Percentiles rank a stretch among this genome's conserved stretches.
These are phyloP conservation scores for Aegilops sharonensis DNA, from an alignment of 176 grass and related monocot genomes.

Conservation along the genomic window DNA sequence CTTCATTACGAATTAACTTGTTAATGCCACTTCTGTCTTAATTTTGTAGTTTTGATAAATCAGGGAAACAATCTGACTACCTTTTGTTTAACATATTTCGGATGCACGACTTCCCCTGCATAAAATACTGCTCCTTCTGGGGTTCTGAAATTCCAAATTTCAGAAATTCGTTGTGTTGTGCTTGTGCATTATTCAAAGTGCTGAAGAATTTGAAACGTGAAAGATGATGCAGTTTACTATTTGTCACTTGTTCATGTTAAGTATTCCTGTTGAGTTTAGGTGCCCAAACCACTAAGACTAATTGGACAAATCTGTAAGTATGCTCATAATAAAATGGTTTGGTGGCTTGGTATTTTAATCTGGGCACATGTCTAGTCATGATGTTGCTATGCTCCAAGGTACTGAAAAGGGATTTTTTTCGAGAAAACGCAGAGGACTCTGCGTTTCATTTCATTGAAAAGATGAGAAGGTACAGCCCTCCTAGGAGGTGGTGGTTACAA, in stretches of 20 bases:
- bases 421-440: too few relatives aligned
- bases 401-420: constrained; percentile 3
- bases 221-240: not conserved
- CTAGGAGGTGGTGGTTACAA: too few relatives aligned
- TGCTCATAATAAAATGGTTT: not conserved
- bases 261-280: not conserved
- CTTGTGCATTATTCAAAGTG: not conserved
- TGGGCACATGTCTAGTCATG: not conserved
- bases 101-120: not conserved
- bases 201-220: not conserved
- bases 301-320: not conserved
- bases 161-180: not conserved
- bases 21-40: not conserved
- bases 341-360: not conserved
- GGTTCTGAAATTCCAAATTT: not conserved
- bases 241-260: not conserved
- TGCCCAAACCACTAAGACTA: not conserved
- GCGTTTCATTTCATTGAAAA: too few relatives aligned
- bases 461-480: too few relatives aligned
- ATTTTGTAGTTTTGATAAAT: not conserved
- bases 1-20: not conserved
- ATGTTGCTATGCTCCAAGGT: not conserved
- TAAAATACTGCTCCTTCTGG: not conserved
- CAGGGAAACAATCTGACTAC: not conserved
- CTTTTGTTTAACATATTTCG: not conserved